A percentile compares a stretch with the other conserved stretches of the same genome.
Evolutionary conservation across 495 filamentous ascomycete species (phyloP).

Genomic region (Evernia prunastri): DNA sequence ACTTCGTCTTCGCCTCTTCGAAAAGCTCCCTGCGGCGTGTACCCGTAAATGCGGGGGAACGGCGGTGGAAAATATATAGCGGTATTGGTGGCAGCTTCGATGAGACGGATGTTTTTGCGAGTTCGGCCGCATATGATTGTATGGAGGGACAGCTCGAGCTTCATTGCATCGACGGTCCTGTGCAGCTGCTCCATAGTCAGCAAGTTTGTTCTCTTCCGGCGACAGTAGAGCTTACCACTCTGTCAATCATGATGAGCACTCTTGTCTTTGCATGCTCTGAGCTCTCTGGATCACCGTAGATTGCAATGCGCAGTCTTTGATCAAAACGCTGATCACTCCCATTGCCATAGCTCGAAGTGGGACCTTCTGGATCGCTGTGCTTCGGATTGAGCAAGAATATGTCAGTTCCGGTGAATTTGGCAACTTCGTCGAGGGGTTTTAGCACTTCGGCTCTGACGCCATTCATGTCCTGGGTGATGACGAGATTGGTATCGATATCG

Average conservation of each 20-base stretch:
- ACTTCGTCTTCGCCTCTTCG: conserved; percentile 81
- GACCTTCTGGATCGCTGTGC: conserved; percentile 47
- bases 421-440: conserved; percentile 77
- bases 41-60: conserved; percentile 83
- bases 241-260: conserved; percentile 93
- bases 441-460: conserved; percentile 64
- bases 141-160: conserved; percentile 81
- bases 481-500: conserved; percentile 82
- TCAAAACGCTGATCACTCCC: conserved; percentile 61
- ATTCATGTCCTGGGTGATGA: conserved; percentile 63
- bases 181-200: conserved; percentile 57
- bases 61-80: conserved; percentile 97
- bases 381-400: conserved; percentile 90
- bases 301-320: conserved; percentile 79
- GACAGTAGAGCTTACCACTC: conserved; percentile 60
- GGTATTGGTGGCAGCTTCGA: conserved; percentile 87
- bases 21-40: conserved; percentile 70
- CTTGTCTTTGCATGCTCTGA: conserved; percentile 95
- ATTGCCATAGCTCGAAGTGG: conserved; percentile 57
- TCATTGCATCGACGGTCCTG: conserved; percentile 73
- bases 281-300: conserved; percentile 93
- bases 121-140: conserved; percentile 84
- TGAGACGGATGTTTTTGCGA: conserved; percentile 92
- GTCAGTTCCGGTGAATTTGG: conserved; percentile 83
- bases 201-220: conserved; percentile 23